Base-by-base conservation (phyloP, 2,329 filamentous ascomycete species). In the Ophiostoma sp. region DNA sequence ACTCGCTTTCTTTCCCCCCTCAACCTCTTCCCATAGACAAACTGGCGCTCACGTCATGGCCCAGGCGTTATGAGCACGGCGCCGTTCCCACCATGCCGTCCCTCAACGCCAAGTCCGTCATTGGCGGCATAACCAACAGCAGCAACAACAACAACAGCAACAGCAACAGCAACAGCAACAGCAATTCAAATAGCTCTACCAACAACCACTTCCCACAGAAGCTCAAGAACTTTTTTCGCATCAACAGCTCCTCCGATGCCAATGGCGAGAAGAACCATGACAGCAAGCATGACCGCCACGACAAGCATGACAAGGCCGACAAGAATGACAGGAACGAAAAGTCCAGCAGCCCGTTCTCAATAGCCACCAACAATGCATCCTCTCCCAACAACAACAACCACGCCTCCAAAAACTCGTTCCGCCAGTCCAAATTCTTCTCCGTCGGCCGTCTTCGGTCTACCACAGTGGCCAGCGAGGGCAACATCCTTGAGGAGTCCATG, bases 391-490 rank as follows among this genome's bases (percentile, higher is more conserved):
- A 49, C 49, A 44, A 16, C 71, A 70, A 67, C 71, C 72, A 65
- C 65, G 64, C 68, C 70, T 69, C 68, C 74, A 92, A 90, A 77
- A 84, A 84, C 72, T 84, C 86, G 67, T 90, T 93, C 77, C 88
- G 92, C 74, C 92, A 96, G 78, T 95, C 91, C 73, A 88, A 92
- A 75, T 96, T 97, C 81, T 91, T 97, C 75, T 92, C 90, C 74
- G 92, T 96, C 76, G 90, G 90, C 76, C 90, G 94, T 74, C 92
- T 94, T 76, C 88, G 94, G 75, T 96, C 93, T 47, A 89, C 91
- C 70, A 98, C 94, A 40, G 91, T 96, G 68, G 92, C 92, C 73
- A 97, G 93, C 79, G 94, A 97, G 79, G 93, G 93, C 74, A 93
- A 97, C 76, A 87, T 89, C 69, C 84, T 97, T 72, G 94, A 97